Evolutionary conservation across 345 rosid genomes (phyloP).

Genomic region (Kernera saxatilis): DNA sequence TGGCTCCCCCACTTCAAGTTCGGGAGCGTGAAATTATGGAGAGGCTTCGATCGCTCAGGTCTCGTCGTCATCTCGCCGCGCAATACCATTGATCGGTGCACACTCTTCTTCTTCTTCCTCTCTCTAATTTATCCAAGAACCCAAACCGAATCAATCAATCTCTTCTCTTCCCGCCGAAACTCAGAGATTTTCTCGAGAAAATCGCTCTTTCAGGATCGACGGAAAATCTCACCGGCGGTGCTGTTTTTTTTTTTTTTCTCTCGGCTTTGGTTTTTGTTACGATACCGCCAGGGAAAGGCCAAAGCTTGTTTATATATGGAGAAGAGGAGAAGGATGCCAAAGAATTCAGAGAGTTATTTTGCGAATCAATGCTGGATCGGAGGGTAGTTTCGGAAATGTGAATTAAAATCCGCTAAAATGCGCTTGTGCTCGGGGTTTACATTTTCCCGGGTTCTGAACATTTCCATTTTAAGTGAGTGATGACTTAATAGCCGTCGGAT

Average conservation of each 20-base stretch:
- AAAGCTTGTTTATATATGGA: slow-evolving; percentile 30
- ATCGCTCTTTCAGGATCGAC: neutral
- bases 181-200: neutral
- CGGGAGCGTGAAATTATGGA: slow-evolving; percentile 58
- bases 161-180: neutral
- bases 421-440: slow-evolving; percentile 20
- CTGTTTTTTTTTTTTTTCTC: neutral
- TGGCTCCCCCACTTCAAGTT: slow-evolving; percentile 57
- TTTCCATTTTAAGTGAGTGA: slow-evolving; percentile 10
- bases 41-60: slow-evolving; percentile 53
- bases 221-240: slow-evolving; percentile 9
- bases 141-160: neutral
- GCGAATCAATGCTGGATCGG: slow-evolving; percentile 33
- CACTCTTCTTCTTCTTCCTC: slow-evolving; percentile 5
- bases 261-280: neutral
- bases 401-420: slow-evolving; percentile 16
- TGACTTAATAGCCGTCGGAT: slow-evolving; percentile 14
- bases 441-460: slow-evolving; percentile 24
- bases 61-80: slow-evolving; percentile 37
- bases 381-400: neutral
- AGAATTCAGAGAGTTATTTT: neutral
- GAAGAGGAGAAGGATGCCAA: neutral
- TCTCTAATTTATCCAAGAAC: neutral
- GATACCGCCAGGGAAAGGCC: slow-evolving; percentile 40
- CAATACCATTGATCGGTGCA: slow-evolving; percentile 38